A percentile compares a stretch with the other conserved stretches of the same genome.
phyloP scores from a whole-genome alignment of 495 filamentous ascomycete genomes.

The Tuber melanosporum region DNA sequence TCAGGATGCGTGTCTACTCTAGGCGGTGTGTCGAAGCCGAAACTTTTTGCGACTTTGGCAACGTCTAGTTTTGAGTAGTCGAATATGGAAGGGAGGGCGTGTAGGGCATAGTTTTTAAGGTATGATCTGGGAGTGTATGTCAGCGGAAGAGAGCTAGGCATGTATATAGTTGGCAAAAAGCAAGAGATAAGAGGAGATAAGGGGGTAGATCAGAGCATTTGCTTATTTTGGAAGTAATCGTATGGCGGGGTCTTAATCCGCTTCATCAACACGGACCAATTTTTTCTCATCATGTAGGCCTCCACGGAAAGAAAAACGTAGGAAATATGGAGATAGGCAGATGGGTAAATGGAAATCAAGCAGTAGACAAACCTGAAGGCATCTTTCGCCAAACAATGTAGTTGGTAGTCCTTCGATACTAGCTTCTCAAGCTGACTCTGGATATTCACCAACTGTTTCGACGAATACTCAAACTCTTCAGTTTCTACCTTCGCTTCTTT shows the following conservation, averaged over 20 bases:
- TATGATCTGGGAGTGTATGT: slow-evolving; percentile 31
- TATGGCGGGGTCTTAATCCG: slow-evolving; percentile 53
- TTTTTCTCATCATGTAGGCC: slow-evolving; percentile 40
- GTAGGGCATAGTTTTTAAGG: slow-evolving; percentile 39
- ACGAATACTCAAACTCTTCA: slow-evolving; percentile 40
- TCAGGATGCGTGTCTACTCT: slow-evolving; percentile 27
- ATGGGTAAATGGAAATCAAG: neutral
- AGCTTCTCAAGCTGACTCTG: slow-evolving; percentile 34
- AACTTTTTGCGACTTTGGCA: slow-evolving; percentile 35
- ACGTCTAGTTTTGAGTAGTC: slow-evolving; percentile 34
- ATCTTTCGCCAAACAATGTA: slow-evolving; percentile 35
- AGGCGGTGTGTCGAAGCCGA: slow-evolving; percentile 37
- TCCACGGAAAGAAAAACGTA: neutral
- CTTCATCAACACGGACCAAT: slow-evolving; percentile 55
- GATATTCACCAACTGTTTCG: slow-evolving; percentile 30
- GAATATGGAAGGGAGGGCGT: slow-evolving; percentile 34
- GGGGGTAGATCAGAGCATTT: slow-evolving; percentile 40
- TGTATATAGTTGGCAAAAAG: neutral
- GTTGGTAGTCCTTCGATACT: slow-evolving; percentile 34
- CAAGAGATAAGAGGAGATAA: neutral
- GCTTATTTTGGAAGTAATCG: slow-evolving; percentile 44
- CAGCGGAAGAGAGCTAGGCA: slow-evolving; percentile 8
- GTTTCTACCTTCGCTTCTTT: slow-evolving; percentile 23
- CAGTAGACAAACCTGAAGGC: slow-evolving; percentile 37
- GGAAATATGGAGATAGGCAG: neutral